Conservation (phyloP, 78 protist genomes). For the Dictyostelium intermedium region DNA sequence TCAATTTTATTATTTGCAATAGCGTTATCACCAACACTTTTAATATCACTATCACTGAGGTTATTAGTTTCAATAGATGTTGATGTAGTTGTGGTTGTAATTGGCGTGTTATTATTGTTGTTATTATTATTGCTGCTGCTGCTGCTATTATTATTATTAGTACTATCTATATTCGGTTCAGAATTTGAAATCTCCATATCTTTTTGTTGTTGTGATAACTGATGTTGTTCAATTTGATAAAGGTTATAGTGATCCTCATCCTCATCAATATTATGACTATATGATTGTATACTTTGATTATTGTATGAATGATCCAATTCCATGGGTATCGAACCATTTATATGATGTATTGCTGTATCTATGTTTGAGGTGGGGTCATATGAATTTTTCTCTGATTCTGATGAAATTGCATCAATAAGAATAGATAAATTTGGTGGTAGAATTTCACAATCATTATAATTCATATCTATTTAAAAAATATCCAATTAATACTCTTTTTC, state of each 20-base stretch:
- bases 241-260: background rate
- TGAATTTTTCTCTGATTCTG: conserved; percentile 12
- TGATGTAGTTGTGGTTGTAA: background rate
- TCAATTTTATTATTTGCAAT: background rate
- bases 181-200: background rate
- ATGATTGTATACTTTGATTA: background rate
- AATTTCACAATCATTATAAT: conserved; percentile 49
- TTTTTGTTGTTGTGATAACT: background rate
- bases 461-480: conserved; percentile 38
- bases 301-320: background rate
- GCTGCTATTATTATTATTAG: background rate
- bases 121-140: background rate
- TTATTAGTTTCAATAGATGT: background rate
- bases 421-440: conserved; percentile 59
- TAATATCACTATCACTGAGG: background rate
- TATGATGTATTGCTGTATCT: background rate
- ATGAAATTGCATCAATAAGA: conserved; percentile 51
- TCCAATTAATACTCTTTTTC: background rate
- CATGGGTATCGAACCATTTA: background rate
- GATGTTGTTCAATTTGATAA: background rate
- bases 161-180: background rate
- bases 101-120: background rate
- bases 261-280: background rate
- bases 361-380: background rate
- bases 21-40: background rate